Evolutionary conservation across 306 rosid genomes (phyloP), one percentile per base, ranked within the genome.

Genomic region (Ochetophila trinervis): DNA sequence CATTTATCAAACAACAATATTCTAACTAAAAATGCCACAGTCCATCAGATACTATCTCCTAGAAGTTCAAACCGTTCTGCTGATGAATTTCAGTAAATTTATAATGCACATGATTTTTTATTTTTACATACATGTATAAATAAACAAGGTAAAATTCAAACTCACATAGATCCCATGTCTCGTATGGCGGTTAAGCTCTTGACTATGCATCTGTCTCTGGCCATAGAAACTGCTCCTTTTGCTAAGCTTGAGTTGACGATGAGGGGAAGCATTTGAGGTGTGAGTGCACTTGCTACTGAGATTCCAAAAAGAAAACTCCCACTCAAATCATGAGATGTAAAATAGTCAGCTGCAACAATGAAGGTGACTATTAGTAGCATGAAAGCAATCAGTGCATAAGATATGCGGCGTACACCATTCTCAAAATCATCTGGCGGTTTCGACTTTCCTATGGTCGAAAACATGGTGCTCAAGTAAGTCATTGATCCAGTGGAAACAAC

Each of bases 221-320:
- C 96, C 96, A 90, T 90, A n/a, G 95, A 70, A 55, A 90, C 76
- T 34, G 95, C 95, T 71, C 96, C 96, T 79, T 87, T 90, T 1
- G 96, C 96, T 55, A 90, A 91, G 74, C 91, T 79, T 21, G 87
- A 78, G 73, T 90, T 90, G 58, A 87, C 67, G 45, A 90, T 85
- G 62, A 90, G 86, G 10, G 95, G 95, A 59, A 90, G 90, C 96
- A 90, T 90, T 57, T 90, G 96, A 74, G 96, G 96, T 85, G 91
- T 90, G 67, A 87, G 86, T 27, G 91, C 95, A 74, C 91, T 83
- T 48, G 96, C 91, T 59, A 90, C 95, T 2, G 96, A 83, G 73
- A 85, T 75, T 35, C 88, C 94, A 17, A 90, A 90, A 64, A 90
- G 73, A 53, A 81, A 1, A 55, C 96, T 87, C 4, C 1, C 37